A percentile compares a stretch with the other conserved stretches of the same genome.
These are phyloP conservation scores for Pyracantha coccinea DNA, from an alignment of 331 rosid species.

Conservation along the genomic window DNA sequence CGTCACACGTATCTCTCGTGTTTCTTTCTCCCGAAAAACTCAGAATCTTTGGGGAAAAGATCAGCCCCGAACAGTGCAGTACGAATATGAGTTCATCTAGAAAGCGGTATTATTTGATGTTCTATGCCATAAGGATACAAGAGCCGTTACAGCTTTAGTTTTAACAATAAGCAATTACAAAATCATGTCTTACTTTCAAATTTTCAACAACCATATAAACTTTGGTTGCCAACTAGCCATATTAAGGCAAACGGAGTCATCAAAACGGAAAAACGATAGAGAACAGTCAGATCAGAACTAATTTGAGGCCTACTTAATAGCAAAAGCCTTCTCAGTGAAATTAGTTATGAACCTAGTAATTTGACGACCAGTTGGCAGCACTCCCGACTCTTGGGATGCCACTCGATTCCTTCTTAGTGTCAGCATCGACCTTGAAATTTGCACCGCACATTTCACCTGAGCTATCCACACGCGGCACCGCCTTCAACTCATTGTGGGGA, in stretches of 20 bases:
- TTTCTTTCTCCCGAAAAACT: too few relatives aligned
- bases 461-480: constrained; percentile 92
- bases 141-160: constrained; percentile 9
- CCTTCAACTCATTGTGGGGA: constrained; percentile 84
- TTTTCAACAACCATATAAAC: neutral
- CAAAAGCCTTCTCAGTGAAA: constrained; percentile 14
- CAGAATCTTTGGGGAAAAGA: too few relatives aligned
- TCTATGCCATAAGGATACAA: constrained; percentile 18
- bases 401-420: constrained; percentile 52
- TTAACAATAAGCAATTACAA: constrained; percentile 19
- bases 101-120: constrained; percentile 34
- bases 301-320: constrained; percentile 13
- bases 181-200: constrained; percentile 10
- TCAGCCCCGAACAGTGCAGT: neutral
- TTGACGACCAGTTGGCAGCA: constrained; percentile 87
- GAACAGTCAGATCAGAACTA: constrained; percentile 18
- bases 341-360: constrained; percentile 38
- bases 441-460: constrained; percentile 82
- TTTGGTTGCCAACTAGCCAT: neutral
- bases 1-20: too few relatives aligned
- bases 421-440: constrained; percentile 71
- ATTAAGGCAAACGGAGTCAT: neutral
- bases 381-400: constrained; percentile 98
- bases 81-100: neutral
- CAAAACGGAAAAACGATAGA: neutral